These are phyloP conservation scores for Myrica gale DNA, from an alignment of 306 rosid species.

Conservation along the genomic window DNA sequence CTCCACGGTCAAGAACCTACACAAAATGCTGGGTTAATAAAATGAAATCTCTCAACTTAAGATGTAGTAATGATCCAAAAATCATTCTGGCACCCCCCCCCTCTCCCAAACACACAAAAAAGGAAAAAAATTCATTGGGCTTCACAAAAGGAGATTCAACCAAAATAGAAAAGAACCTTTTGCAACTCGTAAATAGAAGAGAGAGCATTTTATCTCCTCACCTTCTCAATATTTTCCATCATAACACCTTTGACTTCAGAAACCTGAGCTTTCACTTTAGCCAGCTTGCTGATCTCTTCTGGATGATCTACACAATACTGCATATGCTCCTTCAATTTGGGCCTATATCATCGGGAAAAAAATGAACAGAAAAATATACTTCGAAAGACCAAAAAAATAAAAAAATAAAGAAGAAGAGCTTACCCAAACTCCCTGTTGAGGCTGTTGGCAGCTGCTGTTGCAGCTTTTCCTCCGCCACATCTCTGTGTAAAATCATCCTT, in stretches of 20 bases:
- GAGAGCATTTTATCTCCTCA: neutral
- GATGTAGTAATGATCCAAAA: too few relatives aligned
- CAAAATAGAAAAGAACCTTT: neutral
- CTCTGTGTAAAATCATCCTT: conserved; percentile 84
- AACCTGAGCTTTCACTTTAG: conserved; percentile 96
- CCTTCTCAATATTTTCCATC: conserved; percentile 99
- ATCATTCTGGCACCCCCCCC: too few relatives aligned
- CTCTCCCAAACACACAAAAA: too few relatives aligned
- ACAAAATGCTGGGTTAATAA: neutral
- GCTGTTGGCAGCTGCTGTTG: conserved; percentile 61
- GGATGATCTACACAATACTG: conserved; percentile 92
- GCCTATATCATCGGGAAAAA: conserved; percentile 37
- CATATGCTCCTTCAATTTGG: conserved; percentile 91
- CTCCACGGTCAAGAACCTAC: conserved; percentile 98
- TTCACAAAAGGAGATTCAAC: neutral
- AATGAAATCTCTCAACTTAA: neutral
- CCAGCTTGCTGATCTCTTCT: conserved; percentile 94
- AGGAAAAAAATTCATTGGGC: neutral
- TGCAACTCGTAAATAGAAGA: neutral
- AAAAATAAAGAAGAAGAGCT: neutral
- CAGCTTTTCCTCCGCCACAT: conserved; percentile 83
- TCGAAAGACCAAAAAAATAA: neutral
- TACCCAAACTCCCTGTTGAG: conserved; percentile 91
- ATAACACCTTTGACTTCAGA: conserved; percentile 98
- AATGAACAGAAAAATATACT: neutral